These are phyloP conservation scores for Torulaspora microellipsoides DNA, from an alignment of 805 yeast genomes.

Conservation along the genomic window DNA sequence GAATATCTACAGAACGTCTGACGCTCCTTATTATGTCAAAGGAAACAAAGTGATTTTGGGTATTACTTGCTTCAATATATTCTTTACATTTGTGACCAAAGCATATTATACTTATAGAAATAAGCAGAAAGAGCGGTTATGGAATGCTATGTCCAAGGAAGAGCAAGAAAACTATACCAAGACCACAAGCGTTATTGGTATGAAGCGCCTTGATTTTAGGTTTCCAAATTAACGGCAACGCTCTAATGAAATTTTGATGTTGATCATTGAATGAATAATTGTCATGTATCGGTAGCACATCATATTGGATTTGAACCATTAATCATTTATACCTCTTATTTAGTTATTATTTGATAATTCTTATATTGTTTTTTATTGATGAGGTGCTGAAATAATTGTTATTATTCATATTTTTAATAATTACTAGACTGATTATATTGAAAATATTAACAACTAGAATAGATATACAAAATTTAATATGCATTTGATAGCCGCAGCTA, in stretches of 20 bases:
- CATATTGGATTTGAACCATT: too few species aligned
- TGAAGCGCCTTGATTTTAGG: not conserved
- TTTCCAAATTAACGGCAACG: not conserved
- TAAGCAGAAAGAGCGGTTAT: slow-evolving; percentile 28
- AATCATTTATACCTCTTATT: not conserved
- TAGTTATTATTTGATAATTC: not conserved
- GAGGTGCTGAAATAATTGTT: too few species aligned
- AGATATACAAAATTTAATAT: too few species aligned
- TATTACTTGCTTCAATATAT: slow-evolving; percentile 31
- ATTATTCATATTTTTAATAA: too few species aligned
- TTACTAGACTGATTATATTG: too few species aligned
- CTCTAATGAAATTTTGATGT: too few species aligned
- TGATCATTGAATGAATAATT: too few species aligned
- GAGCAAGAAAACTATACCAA: not conserved
- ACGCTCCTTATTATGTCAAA: slow-evolving; percentile 50
- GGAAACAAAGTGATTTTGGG: slow-evolving; percentile 47
- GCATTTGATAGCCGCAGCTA: too few species aligned
- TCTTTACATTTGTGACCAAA: slow-evolving; percentile 22
- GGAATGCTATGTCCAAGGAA: not conserved
- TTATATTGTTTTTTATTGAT: not conserved
- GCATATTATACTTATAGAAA: slow-evolving; percentile 37
- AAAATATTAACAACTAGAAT: too few species aligned
- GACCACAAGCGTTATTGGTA: not conserved
- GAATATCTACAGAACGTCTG: slow-evolving; percentile 52
- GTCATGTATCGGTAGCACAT: too few species aligned